These are phyloP conservation scores for Penicillium sclerotiorum DNA, from an alignment of 2,329 filamentous ascomycete species.

Conservation along the genomic window DNA sequence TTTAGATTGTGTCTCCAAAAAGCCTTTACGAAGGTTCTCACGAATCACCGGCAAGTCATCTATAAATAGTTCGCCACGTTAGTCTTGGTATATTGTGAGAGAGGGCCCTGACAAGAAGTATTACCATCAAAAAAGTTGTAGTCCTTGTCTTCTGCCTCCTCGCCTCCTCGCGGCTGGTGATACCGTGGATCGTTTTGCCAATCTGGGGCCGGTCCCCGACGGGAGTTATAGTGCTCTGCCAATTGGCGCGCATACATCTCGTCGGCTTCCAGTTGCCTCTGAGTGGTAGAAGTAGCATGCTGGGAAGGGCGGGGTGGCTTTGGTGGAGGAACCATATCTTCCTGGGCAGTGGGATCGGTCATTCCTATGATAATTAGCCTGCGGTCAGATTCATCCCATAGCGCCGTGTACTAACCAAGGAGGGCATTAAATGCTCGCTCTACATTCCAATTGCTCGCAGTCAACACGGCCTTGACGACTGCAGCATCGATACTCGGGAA, in stretches of 20 bases:
- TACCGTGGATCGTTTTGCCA: slow-evolving; percentile 38
- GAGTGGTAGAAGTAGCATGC: slow-evolving; percentile 56
- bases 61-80: slow-evolving; percentile 28
- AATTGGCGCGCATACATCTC: slow-evolving; percentile 90
- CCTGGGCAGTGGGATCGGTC: slow-evolving; percentile 75
- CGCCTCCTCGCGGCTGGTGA: slow-evolving; percentile 55
- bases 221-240: slow-evolving; percentile 78
- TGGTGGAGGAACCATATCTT: slow-evolving; percentile 66
- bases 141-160: slow-evolving; percentile 69
- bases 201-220: slow-evolving; percentile 35
- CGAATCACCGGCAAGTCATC: slow-evolving; percentile 92
- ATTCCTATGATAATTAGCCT: slow-evolving; percentile 57
- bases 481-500: slow-evolving; percentile 80
- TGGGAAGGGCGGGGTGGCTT: slow-evolving; percentile 77
- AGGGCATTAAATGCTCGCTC: slow-evolving; percentile 96
- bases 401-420: slow-evolving; percentile 61
- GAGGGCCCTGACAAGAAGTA: not conserved
- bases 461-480: slow-evolving; percentile 84
- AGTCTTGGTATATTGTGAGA: slow-evolving; percentile 7
- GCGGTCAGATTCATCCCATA: slow-evolving; percentile 3
- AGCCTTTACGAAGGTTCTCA: slow-evolving; percentile 92
- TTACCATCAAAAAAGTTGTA: slow-evolving; percentile 85
- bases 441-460: slow-evolving; percentile 81
- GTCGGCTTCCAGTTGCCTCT: slow-evolving; percentile 84
- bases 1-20: slow-evolving; percentile 88